Percentiles rank a stretch among this genome's conserved stretches.
Conservation (phyloP, 2,329 filamentous ascomycete species). For the Diaporthe batatas region DNA sequence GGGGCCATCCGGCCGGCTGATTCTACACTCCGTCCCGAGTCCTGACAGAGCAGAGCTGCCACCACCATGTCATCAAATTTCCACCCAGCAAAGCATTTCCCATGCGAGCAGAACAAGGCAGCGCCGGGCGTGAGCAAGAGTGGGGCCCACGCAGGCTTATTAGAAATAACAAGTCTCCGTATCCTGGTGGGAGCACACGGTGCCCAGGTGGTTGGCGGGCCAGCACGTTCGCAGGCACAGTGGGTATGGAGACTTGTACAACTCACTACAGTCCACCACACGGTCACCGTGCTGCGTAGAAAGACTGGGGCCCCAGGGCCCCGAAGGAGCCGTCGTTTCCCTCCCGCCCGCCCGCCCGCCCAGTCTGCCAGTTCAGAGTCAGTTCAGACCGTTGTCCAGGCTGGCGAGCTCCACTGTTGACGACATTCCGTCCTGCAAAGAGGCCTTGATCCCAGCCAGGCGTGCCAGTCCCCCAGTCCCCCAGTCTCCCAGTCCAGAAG, state of each 20-base stretch:
- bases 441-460: constrained; percentile 5
- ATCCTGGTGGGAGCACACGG: neutral
- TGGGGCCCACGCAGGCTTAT: constrained; percentile 4
- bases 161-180: constrained; percentile 13
- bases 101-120: neutral
- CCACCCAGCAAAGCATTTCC: neutral
- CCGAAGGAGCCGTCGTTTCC: constrained; percentile 12
- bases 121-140: neutral
- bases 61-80: constrained; percentile 28
- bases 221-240: constrained; percentile 16
- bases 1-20: constrained; percentile 20
- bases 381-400: neutral
- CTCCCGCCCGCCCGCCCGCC: constrained; percentile 1
- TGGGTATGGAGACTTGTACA: constrained; percentile 18
- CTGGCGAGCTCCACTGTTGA: constrained; percentile 4
- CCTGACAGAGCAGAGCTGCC: constrained; percentile 8
- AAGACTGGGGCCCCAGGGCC: constrained; percentile 10
- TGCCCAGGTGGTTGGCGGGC: constrained; percentile 19
- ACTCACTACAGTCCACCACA: neutral
- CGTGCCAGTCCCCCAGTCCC: too few species aligned
- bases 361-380: constrained; percentile 16
- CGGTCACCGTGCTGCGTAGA: neutral
- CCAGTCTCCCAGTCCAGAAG: neutral
- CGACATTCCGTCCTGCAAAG: constrained; percentile 10
- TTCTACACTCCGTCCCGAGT: neutral